Evolutionary conservation across 345 rosid genomes (phyloP), one percentile per base, ranked within the genome.

Genomic region (Moringa oleifera): DNA sequence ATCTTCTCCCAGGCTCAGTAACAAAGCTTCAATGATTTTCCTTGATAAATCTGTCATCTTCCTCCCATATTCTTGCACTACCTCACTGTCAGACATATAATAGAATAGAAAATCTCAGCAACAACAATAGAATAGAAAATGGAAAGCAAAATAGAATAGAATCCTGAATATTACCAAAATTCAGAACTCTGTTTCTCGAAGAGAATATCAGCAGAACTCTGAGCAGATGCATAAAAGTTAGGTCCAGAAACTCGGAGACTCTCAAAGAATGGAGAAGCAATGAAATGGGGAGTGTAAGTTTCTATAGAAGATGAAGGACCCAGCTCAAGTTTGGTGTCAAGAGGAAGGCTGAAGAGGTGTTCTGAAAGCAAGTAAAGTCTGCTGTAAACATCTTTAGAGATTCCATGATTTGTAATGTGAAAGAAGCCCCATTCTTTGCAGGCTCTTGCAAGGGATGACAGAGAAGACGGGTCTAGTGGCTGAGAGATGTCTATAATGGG

Each of bases 221-320:
- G 75, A 0, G 88, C 82, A 12, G 89, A 88, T 25, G 66, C 28
- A 25, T 75, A 74, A 79, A 85, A 90, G 64, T 85, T 86, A 0
- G 95, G 91, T 58, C 95, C 89, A 9, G 82, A 73, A 16, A 90
- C 85, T 23, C 73, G 66, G 9, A 90, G 72, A 70, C 97, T 84
- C 60, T 87, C 92, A 47, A 88, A 90, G 65, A 77, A 90, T 19
- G 95, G 95, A 33, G 91, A 90, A 28, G 95, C 97, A 31, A 90
- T 85, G 78, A 82, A 78, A 45, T 66, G 85, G 53, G 95, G 91
- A 55, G 93, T 81, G 69, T 83, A 88, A 11, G 80, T 70, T 69
- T 77, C 79, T 23, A 74, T 57, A 49, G 57, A 25, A 0, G 88
- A 72, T 15, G 72, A 66, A 3, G 88, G 88, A 10, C 86, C 85